A percentile compares a stretch with the other conserved stretches of the same genome.
Evolutionary conservation across 2,329 filamentous ascomycete genomes (phyloP).

Genomic region (Pyrenochaeta sp.): DNA sequence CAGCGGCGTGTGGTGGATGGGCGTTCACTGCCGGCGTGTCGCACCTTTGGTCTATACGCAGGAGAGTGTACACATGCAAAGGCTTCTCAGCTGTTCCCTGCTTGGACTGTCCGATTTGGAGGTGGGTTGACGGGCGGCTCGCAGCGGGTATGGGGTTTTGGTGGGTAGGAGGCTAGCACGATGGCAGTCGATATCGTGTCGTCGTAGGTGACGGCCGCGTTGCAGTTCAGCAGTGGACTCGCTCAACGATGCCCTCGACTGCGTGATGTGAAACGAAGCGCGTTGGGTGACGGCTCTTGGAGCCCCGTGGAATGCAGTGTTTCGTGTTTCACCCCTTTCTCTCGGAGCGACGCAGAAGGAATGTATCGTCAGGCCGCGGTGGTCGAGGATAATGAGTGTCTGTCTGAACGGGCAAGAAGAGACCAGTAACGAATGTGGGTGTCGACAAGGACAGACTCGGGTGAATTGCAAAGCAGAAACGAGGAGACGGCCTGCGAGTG

Average conservation of each 20-base stretch:
- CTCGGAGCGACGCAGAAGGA: constrained; percentile 35
- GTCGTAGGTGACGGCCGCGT: constrained; percentile 23
- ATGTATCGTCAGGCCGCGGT: constrained; percentile 26
- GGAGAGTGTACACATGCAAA: constrained; percentile 33
- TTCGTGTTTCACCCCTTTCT: constrained; percentile 44
- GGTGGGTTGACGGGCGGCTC: constrained; percentile 10
- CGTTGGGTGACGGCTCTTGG: constrained; percentile 40
- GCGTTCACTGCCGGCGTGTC: constrained; percentile 12
- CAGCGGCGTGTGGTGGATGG: constrained; percentile 19
- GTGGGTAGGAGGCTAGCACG: constrained; percentile 9
- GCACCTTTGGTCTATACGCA: constrained; percentile 37
- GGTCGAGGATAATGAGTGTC: constrained; percentile 12
- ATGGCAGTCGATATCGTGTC: constrained; percentile 10
- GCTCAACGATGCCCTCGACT: constrained; percentile 45
- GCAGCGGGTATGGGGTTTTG: constrained; percentile 7
- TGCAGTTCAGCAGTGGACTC: constrained; percentile 37
- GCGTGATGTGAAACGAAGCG: constrained; percentile 48
- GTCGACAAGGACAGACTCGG: constrained; percentile 29
- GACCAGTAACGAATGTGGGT: constrained; percentile 36
- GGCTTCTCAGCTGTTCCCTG: constrained; percentile 14
- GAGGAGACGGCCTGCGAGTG: constrained; percentile 2
- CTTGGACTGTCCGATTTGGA: neutral
- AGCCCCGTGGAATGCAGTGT: constrained; percentile 45
- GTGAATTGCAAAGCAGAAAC: constrained; percentile 5
- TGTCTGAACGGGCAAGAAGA: constrained; percentile 10